Evolutionary conservation across 208 protist genomes (phyloP).

Genomic region (Dictyostelium gargantuum): DNA sequence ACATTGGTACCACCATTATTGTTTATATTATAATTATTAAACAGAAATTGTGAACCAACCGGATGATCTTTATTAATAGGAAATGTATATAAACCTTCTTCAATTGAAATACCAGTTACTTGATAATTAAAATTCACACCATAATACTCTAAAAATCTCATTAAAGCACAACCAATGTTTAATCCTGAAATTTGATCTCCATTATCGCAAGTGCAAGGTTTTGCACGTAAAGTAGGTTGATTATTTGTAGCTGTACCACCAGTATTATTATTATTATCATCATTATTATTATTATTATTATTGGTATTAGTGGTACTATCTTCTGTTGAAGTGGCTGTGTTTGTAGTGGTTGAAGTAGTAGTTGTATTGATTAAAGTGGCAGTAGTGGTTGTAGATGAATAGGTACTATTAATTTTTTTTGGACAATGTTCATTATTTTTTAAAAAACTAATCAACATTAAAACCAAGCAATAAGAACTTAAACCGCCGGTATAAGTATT

Average conservation of each 20-base stretch:
- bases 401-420: neutral
- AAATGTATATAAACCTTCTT: conserved; percentile 41
- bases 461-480: conserved; percentile 51
- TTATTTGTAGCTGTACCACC: neutral
- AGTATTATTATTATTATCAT: neutral
- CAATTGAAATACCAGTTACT: conserved; percentile 50
- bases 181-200: conserved; percentile 23
- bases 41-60: neutral
- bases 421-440: conserved; percentile 69
- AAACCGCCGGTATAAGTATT: conserved; percentile 68
- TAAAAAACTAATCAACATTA: conserved; percentile 65
- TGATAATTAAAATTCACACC: conserved; percentile 66
- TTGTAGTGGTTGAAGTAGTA: neutral
- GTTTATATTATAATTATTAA: neutral
- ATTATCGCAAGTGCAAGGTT: conserved; percentile 45
- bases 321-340: neutral
- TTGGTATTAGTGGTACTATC: neutral
- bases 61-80: conserved; percentile 30
- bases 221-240: conserved; percentile 38
- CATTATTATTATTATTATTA: neutral
- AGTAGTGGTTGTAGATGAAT: neutral
- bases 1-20: neutral
- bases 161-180: conserved; percentile 57
- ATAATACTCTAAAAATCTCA: conserved; percentile 64
- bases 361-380: neutral